phyloP scores from a whole-genome alignment of 2,329 filamentous ascomycete species.

The Amphichorda felina region DNA sequence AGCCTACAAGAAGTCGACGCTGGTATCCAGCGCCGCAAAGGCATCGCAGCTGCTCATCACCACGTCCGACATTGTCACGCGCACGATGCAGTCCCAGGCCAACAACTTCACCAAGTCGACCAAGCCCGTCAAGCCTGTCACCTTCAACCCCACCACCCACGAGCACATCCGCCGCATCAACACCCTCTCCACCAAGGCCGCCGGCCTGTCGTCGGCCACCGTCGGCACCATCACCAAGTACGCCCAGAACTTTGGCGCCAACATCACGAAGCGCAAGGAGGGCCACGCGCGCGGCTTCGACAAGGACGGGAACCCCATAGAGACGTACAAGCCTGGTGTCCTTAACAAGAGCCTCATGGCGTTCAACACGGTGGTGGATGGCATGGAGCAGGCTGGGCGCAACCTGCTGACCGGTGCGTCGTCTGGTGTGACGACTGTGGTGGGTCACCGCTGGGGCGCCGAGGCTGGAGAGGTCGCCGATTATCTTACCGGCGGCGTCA shows the following conservation, averaged over 20 bases:
- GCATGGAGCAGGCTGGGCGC: slow-evolving; percentile 77
- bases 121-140: slow-evolving; percentile 73
- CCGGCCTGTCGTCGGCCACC: slow-evolving; percentile 71
- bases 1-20: slow-evolving; percentile 75
- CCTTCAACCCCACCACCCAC: slow-evolving; percentile 78
- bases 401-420: slow-evolving; percentile 65
- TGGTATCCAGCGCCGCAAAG: slow-evolving; percentile 77
- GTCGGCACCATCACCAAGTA: slow-evolving; percentile 73
- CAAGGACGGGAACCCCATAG: slow-evolving; percentile 53
- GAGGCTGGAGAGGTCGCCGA: slow-evolving; percentile 73
- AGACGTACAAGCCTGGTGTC: slow-evolving; percentile 74
- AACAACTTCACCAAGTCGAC: slow-evolving; percentile 71
- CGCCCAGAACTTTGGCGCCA: slow-evolving; percentile 82
- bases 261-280: slow-evolving; percentile 41
- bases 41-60: slow-evolving; percentile 91
- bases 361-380: slow-evolving; percentile 88
- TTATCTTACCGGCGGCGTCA: slow-evolving; percentile 72
- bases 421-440: slow-evolving; percentile 70
- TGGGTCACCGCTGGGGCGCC: slow-evolving; percentile 77
- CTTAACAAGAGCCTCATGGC: slow-evolving; percentile 96
- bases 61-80: slow-evolving; percentile 67
- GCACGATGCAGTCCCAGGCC: slow-evolving; percentile 64
- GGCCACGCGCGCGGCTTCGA: slow-evolving; percentile 49
- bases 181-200: slow-evolving; percentile 69
- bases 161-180: slow-evolving; percentile 80